These are phyloP conservation scores for Piromyces finnis DNA, from an alignment of 192 early-diverging fungal species.

Conservation along the genomic window DNA sequence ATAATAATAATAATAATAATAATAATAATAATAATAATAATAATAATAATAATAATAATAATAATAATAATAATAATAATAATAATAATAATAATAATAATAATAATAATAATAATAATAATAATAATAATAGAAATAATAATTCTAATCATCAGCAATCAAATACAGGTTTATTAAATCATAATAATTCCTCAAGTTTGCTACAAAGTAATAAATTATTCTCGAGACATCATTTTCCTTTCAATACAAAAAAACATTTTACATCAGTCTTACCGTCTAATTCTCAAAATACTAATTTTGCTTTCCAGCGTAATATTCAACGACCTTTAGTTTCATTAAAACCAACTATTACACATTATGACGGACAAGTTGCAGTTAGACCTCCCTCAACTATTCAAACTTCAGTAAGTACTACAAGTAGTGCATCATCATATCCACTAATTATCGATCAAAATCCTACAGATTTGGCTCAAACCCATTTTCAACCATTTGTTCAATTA, in stretches of 20 bases:
- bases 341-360: background rate
- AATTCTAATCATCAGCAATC: background rate
- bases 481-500: background rate
- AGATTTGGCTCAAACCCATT: background rate
- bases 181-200: background rate
- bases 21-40: too few relatives aligned
- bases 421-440: background rate
- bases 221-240: background rate
- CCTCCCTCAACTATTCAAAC: background rate
- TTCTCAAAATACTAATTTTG: background rate
- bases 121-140: background rate
- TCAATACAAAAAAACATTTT: background rate
- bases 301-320: background rate
- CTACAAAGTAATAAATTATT: background rate
- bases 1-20: too few relatives aligned
- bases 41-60: too few relatives aligned
- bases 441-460: background rate
- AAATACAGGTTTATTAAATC: background rate
- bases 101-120: background rate
- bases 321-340: background rate
- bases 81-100: too few relatives aligned
- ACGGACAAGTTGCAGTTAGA: background rate
- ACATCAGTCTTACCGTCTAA: background rate
- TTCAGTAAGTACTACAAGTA: background rate
- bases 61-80: too few relatives aligned